These are phyloP conservation scores for Scheffersomyces illinoinensis DNA, from an alignment of 1,139 yeast species.

Conservation along the genomic window DNA sequence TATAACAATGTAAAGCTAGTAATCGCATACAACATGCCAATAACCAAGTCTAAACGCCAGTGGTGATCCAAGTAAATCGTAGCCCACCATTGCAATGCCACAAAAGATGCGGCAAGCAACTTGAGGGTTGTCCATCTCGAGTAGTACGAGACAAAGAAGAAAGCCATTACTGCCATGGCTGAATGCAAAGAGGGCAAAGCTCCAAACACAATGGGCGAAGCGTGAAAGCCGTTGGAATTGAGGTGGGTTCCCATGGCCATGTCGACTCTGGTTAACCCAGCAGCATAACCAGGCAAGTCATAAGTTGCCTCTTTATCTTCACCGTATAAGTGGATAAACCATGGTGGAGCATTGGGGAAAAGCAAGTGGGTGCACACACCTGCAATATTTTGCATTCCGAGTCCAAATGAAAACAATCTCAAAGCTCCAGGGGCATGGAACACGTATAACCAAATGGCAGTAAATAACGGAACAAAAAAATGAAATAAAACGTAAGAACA, in stretches of 20 bases:
- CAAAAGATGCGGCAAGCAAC: constrained; percentile 35
- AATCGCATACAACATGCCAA: constrained; percentile 54
- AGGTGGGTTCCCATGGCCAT: constrained; percentile 61
- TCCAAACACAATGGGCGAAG: constrained; percentile 69
- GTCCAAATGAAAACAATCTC: constrained; percentile 49
- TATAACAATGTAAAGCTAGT: constrained; percentile 40
- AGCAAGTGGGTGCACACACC: constrained; percentile 62
- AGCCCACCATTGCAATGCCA: constrained; percentile 69
- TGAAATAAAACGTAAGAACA: constrained; percentile 61
- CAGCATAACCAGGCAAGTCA: constrained; percentile 67
- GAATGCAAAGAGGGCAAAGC: constrained; percentile 70
- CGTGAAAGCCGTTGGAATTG: constrained; percentile 63
- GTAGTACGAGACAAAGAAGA: constrained; percentile 46
- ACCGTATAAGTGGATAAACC: constrained; percentile 66
- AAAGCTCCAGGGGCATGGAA: constrained; percentile 65
- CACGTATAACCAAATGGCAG: constrained; percentile 63
- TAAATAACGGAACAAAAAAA: constrained; percentile 59
- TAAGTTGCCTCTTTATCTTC: constrained; percentile 54
- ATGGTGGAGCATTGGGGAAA: constrained; percentile 71
- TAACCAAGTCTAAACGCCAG: constrained; percentile 60
- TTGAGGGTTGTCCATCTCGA: constrained; percentile 39
- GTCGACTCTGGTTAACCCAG: constrained; percentile 68
- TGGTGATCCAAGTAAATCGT: constrained; percentile 74
- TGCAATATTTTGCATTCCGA: constrained; percentile 60
- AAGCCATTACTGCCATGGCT: constrained; percentile 60